Evolutionary conservation across 208 protist species (phyloP).

Genomic region (Acanthamoeba sp.): DNA sequence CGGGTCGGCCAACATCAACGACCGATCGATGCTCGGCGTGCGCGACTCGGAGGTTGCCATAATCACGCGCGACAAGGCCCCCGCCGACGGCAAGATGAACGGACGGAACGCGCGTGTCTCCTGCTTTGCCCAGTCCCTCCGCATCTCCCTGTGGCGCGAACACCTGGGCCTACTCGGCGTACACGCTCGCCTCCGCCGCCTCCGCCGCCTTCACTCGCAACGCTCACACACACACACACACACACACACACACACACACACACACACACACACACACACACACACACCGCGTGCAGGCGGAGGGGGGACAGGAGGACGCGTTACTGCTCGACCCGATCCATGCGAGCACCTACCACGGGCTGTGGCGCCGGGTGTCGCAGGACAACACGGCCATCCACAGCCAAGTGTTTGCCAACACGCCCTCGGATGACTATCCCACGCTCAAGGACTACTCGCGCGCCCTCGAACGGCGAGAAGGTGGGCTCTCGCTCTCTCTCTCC

Average conservation of each 20-base stretch:
- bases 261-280: conserved; percentile 47
- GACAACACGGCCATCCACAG: not conserved
- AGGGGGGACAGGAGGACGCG: not conserved
- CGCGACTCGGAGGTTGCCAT: conserved; percentile 78
- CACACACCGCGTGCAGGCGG: not conserved
- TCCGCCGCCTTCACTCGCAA: not conserved
- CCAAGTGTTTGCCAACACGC: conserved; percentile 19
- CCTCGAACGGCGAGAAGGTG: not conserved
- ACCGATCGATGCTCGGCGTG: conserved; percentile 75
- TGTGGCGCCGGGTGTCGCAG: not conserved
- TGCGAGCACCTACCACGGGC: not conserved
- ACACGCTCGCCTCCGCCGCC: not conserved
- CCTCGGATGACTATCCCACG: not conserved
- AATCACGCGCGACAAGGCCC: conserved; percentile 63
- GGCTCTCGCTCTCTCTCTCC: not conserved
- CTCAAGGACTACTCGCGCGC: not conserved
- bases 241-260: not conserved
- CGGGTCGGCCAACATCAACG: conserved; percentile 84
- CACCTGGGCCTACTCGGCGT: conserved; percentile 75
- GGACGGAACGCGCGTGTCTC: conserved; percentile 32
- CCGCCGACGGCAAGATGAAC: conserved; percentile 57
- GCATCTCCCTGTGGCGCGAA: conserved; percentile 76
- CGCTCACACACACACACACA: not conserved
- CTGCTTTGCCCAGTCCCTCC: conserved; percentile 66
- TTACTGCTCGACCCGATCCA: not conserved